Base-by-base conservation (phyloP, 352 stramenopile species). In the Phytophthora melonis region DNA sequence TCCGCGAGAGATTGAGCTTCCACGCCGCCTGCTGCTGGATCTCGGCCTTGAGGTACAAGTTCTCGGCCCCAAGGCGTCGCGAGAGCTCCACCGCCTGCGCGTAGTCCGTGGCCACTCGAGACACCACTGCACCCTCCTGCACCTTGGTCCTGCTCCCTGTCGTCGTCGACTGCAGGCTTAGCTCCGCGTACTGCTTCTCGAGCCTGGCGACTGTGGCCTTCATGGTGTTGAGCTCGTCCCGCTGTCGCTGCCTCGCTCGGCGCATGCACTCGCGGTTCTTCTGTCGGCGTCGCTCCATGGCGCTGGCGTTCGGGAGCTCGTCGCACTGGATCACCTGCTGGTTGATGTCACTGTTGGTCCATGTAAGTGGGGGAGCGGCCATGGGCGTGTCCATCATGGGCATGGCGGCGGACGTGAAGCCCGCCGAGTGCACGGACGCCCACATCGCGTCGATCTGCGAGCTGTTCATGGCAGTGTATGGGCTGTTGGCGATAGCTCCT, bases 201-300 rank as follows among this genome's bases (percentile, higher is more conserved):
- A 87, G 80, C n/a, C 55, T 58, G 21, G 64, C 58, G 53, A 87
- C 73, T 5, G 63, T 80, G 8, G 10, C 49, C 45, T 77, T 81
- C 80, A 87, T 82, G 2, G 34, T 34, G 10, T 73, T 58, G 9
- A 83, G 58, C 45, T 83, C 69, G 16, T 82, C 69, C 18, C 68
- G 49, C 55, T 87, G 75, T n/a, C 62, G 63, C 50, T 85, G 80
- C 30, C 80, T 72, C 18, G 80, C 77, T 43, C 64, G 41, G 5
- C 78, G 77, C 80, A 87, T 87, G 25, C 72, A 85, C 18, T 84
- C 80, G 27, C 77, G 53, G 58, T 87, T 87, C 64, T 83, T 81
- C 63, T 76, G 69, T 2, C 80, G 56, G 1, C 80, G 72, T 30
- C 70, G 41, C n/a, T 83, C 72, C 52, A 87, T 65, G 3, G 75